A percentile compares a stretch with the other conserved stretches of the same genome.
Conservation (phyloP, 139 green algal genomes). For the Penium margaritaceum region DNA sequence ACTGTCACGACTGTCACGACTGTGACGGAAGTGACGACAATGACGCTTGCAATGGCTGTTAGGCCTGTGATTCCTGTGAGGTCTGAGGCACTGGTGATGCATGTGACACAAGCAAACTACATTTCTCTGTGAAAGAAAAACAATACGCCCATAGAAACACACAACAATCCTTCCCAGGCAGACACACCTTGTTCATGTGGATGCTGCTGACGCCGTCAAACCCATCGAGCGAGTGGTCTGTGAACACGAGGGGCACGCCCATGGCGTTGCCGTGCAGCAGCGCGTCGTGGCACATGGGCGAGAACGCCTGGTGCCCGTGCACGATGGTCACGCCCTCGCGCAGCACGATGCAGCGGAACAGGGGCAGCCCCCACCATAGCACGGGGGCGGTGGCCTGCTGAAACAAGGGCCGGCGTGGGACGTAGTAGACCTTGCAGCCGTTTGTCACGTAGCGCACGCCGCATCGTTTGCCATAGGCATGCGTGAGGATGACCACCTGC, state of each 20-base stretch:
- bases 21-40: no score
- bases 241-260: constrained; percentile 85
- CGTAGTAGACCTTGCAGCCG: constrained; percentile 95
- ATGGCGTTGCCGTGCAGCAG: constrained; percentile 74
- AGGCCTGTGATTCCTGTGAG: no score
- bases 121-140: no score
- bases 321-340: constrained; percentile 75
- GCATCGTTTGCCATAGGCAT: constrained; percentile 60
- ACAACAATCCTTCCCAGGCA: no score
- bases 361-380: no score
- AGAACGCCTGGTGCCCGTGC: constrained; percentile 83
- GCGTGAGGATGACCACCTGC: constrained; percentile 75
- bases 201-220: constrained; percentile 81
- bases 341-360: constrained; percentile 66
- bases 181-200: constrained; percentile 79
- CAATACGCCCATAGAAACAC: no score
- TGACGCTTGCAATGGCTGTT: no score
- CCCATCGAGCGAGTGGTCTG: constrained; percentile 92
- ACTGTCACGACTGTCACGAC: no score
- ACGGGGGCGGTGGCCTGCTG: no score
- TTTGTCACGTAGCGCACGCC: constrained; percentile 81
- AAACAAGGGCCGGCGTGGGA: constrained; percentile 66
- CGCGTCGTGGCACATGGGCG: constrained; percentile 71
- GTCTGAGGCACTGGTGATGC: no score
- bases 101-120: no score